Evolutionary conservation across 441 rosid genomes (phyloP), one percentile per base, ranked within the genome.

Genomic region (Aquilaria agallochum): DNA sequence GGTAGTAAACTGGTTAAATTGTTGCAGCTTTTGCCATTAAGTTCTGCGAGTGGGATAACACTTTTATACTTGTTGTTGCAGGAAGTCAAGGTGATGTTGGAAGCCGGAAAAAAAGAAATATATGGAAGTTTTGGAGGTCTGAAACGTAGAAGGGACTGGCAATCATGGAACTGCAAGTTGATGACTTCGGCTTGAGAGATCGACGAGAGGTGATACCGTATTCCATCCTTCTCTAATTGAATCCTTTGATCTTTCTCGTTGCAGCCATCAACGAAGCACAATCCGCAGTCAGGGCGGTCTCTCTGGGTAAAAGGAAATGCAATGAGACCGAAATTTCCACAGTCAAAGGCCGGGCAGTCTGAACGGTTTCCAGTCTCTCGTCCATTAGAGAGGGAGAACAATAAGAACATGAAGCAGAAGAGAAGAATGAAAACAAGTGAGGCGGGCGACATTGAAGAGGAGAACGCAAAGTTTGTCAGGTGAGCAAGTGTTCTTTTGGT

Each of bases 161-260:
- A 78, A 14, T 50, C 11, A 2, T 36, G 11, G 11, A 55, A 13
- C 14, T 0, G 5, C 50, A 64, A 59, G 60, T 7, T 56, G 12
- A 78, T 59, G 4, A 62, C 62, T 60, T 40, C 3, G 62, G 68
- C 76, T 58, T 78, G 70, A 68, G 74, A 66, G 56, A 82, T 71
- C 54, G 20, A 30, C 0, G 5, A 6, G 27, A 81, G 31, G 44
- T 45, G 7, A 60, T 68, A 78, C 76, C 71, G 66, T 13, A 5
- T 0, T 6, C 76, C 74, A 0, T 40, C 50, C 32, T 42, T 32
- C 58, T 0, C 65, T 55, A 82, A 70, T 70, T 64, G 78, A 14
- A 76, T 60, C 67, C 48, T 65, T 60, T 57, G 58, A 13, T n/a
- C 0, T 4, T 15, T 8, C 9, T 20, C 5, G 20, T 11, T 27